Evolutionary conservation across 179 eudicot genomes (phyloP).

Genomic region (Silene noctiflora): DNA sequence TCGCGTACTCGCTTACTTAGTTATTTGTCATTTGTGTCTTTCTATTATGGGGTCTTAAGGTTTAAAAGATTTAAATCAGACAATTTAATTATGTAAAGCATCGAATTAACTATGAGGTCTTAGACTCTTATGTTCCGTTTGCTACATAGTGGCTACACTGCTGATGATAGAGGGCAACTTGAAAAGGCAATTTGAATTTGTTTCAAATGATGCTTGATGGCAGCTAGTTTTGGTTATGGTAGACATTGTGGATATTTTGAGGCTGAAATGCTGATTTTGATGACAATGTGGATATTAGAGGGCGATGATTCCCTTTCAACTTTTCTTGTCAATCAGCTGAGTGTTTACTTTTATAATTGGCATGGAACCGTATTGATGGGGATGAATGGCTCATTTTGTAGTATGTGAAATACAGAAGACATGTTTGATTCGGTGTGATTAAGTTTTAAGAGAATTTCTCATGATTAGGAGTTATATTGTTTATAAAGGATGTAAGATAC

Average conservation of each 20-base stretch:
- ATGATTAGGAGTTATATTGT: background rate
- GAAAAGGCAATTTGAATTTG: slow-evolving; percentile 7
- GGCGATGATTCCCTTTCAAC: background rate
- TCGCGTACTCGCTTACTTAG: background rate
- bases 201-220: background rate
- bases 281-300: background rate
- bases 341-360: background rate
- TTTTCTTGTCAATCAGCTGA: background rate
- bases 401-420: background rate
- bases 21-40: background rate
- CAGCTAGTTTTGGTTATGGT: background rate
- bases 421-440: background rate
- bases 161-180: background rate
- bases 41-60: background rate
- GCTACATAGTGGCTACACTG: background rate
- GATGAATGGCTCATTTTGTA: background rate
- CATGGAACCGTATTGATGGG: too few species aligned
- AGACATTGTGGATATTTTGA: background rate
- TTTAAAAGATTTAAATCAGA: too few species aligned
- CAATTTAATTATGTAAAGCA: too few species aligned
- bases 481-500: background rate
- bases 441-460: background rate
- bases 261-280: background rate
- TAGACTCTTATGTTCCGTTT: background rate
- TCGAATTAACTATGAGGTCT: too few species aligned